These are phyloP conservation scores for Pythium rishiriense DNA, from an alignment of 352 stramenopile genomes.

Conservation along the genomic window DNA sequence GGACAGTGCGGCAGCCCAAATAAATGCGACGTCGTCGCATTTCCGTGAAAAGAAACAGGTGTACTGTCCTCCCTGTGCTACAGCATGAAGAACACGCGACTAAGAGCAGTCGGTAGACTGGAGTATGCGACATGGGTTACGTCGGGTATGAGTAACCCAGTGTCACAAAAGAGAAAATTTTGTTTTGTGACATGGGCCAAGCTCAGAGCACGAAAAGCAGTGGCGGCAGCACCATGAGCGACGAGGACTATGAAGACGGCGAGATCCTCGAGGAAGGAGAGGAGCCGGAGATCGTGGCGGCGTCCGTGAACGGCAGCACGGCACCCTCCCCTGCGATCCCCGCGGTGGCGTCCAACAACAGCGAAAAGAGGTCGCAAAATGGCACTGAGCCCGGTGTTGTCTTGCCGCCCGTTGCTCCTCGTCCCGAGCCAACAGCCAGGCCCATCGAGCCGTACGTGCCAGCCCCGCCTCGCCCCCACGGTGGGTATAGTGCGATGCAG, in stretches of 20 bases:
- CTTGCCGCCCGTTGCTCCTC: constrained; percentile 2
- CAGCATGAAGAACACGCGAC: not conserved
- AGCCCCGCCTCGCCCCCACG: not conserved
- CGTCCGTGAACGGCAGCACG: not conserved
- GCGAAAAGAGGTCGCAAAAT: not conserved
- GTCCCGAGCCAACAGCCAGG: not conserved
- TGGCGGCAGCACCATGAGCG: constrained; percentile 16
- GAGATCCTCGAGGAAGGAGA: constrained; percentile 75
- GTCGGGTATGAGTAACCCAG: not conserved
- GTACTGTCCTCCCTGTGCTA: not conserved
- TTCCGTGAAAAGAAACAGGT: not conserved
- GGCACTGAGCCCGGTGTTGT: not conserved
- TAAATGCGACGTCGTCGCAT: not conserved
- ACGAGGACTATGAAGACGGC: constrained; percentile 66
- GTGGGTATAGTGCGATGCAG: not conserved
- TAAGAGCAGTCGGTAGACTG: not conserved
- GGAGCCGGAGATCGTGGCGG: constrained; percentile 27
- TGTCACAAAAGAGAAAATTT: not conserved
- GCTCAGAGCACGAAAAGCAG: not conserved
- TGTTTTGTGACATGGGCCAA: constrained; percentile 6
- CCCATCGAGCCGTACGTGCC: constrained; percentile 4
- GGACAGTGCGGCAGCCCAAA: no score
- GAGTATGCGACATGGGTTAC: not conserved
- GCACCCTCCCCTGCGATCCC: not conserved
- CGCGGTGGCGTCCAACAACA: not conserved